A percentile compares a stretch with the other conserved stretches of the same genome.
phyloP scores from a whole-genome alignment of 306 rosid species.

The Castanea sativa region DNA sequence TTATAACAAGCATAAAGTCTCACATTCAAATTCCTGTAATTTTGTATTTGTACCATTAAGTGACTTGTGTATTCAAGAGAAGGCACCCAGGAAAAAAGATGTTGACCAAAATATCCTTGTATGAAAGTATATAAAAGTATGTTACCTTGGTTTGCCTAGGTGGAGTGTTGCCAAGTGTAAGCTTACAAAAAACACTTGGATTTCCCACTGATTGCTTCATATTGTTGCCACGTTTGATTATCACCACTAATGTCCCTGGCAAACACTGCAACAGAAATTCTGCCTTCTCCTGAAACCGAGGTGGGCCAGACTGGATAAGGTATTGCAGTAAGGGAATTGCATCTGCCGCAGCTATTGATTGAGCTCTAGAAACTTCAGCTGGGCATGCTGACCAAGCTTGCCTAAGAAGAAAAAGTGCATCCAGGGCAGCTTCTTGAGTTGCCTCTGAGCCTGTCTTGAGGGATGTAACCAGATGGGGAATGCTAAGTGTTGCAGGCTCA shows the following conservation, averaged over 20 bases:
- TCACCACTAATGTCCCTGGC: slow-evolving; percentile 90
- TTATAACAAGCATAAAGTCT: not conserved
- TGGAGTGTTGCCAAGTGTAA: slow-evolving; percentile 84
- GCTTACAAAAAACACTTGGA: slow-evolving; percentile 92
- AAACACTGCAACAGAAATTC: slow-evolving; percentile 97
- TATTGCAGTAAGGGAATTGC: slow-evolving; percentile 95
- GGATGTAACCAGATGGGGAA: slow-evolving; percentile 94
- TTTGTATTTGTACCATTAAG: not conserved
- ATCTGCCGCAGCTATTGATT: slow-evolving; percentile 96
- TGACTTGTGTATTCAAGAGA: not conserved
- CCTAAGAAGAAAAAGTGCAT: slow-evolving; percentile 88
- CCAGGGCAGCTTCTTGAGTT: slow-evolving; percentile 96
- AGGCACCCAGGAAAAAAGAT: not conserved
- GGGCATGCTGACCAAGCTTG: slow-evolving; percentile 99
- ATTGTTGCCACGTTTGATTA: slow-evolving; percentile 85
- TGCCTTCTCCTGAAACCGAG: slow-evolving; percentile 96
- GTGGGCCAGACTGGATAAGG: slow-evolving; percentile 96
- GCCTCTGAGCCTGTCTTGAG: slow-evolving; percentile 94
- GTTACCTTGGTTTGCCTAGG: slow-evolving; percentile 88
- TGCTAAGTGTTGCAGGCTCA: slow-evolving; percentile 96
- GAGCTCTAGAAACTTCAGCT: slow-evolving; percentile 95
- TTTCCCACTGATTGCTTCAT: slow-evolving; percentile 99
- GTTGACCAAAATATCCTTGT: not conserved
- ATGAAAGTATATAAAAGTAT: not conserved
- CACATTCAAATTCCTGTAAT: not conserved